A percentile compares a stretch with the other conserved stretches of the same genome.
Evolutionary conservation across 1,284 basidiomycete genomes (phyloP).

Genomic region (Xerocomus minutiporus): DNA sequence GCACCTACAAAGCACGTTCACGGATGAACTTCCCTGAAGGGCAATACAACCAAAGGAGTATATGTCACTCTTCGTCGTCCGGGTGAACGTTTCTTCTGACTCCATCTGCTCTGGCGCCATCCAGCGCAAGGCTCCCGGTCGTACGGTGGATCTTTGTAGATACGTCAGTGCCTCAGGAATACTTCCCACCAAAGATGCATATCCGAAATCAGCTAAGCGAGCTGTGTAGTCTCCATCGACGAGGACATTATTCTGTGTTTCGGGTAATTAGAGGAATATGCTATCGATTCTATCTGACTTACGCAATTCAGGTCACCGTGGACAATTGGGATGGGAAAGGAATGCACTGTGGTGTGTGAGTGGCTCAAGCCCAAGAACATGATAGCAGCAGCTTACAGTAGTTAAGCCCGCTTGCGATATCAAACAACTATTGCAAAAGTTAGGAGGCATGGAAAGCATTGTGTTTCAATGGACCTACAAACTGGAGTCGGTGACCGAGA

Average conservation of each 20-base stretch:
- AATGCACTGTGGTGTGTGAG: background rate
- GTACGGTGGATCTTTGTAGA: too few relatives aligned
- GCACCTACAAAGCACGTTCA: background rate
- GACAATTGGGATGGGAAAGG: background rate
- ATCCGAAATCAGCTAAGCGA: too few relatives aligned
- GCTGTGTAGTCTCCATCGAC: too few relatives aligned
- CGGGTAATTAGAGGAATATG: too few relatives aligned
- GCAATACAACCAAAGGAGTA: background rate
- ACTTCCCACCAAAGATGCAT: too few relatives aligned
- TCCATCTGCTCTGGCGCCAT: background rate
- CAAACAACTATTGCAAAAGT: background rate
- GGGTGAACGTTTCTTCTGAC: background rate
- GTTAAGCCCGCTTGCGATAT: slow-evolving; percentile 8
- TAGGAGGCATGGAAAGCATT: background rate
- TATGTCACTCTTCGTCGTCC: background rate
- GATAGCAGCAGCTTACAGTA: slow-evolving; percentile 4
- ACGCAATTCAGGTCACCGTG: background rate
- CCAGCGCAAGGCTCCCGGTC: background rate
- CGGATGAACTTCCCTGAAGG: background rate
- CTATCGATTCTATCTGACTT: background rate
- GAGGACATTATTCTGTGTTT: too few relatives aligned
- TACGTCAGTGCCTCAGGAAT: too few relatives aligned
- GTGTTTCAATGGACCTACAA: slow-evolving; percentile 6
- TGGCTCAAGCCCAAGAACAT: slow-evolving; percentile 1
- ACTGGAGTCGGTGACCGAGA: background rate